Conservation (phyloP, 768 basidiomycete species). For the Pleurotus tuoliensis region DNA sequence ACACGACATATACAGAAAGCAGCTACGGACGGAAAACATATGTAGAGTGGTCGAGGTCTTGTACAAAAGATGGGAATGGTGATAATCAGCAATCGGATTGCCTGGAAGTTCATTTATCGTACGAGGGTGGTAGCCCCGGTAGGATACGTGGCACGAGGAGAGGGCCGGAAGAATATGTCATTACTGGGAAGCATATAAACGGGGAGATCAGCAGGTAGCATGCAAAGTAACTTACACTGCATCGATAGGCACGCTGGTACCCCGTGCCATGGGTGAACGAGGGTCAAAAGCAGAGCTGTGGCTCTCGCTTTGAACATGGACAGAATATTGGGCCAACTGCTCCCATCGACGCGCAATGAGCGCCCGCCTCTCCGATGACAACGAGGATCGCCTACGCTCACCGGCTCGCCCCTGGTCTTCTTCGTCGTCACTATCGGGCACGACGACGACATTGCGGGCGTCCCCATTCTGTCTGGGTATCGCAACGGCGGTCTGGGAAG, state of each 20-base stretch:
- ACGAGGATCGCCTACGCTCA: background rate
- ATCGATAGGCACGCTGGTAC: background rate
- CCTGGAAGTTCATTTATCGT: conserved; percentile 2
- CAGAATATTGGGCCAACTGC: background rate
- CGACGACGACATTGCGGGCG: too few relatives aligned
- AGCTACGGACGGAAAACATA: background rate
- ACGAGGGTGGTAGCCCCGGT: background rate
- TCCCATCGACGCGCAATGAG: background rate
- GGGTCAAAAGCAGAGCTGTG: background rate
- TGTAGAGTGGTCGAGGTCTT: background rate
- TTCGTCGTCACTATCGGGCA: too few relatives aligned
- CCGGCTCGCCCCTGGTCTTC: too few relatives aligned
- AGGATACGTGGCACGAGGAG: background rate
- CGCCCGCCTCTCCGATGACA: background rate
- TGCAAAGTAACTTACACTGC: background rate
- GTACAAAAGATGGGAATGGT: background rate
- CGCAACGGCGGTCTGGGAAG: too few relatives aligned
- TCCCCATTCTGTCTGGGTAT: too few relatives aligned
- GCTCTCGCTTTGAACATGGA: background rate
- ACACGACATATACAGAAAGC: background rate
- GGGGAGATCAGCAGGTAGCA: background rate
- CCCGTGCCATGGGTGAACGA: conserved; percentile 4
- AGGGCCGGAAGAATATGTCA: conserved; percentile 3
- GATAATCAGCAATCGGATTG: conserved; percentile 2
- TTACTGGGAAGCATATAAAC: conserved; percentile 4